Evolutionary conservation across 2,329 filamentous ascomycete genomes (phyloP).

Genomic region (Aspergillus ibericus): DNA sequence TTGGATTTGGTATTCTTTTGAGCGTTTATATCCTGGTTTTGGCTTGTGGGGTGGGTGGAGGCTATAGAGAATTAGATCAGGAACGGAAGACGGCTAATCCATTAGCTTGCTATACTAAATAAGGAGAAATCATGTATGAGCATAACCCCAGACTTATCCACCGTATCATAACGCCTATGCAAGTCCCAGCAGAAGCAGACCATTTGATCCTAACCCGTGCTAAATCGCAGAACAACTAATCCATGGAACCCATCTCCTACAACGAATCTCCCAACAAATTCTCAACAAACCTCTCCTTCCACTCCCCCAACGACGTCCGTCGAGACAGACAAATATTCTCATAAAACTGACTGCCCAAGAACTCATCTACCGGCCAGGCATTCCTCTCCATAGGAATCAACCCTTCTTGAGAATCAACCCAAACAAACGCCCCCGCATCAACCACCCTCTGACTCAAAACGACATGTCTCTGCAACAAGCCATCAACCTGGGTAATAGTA

Average conservation of each 20-base stretch:
- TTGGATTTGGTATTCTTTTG: not conserved
- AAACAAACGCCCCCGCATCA: conserved; percentile 29
- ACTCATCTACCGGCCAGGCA: conserved; percentile 19
- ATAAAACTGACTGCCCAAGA: conserved; percentile 19
- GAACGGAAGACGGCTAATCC: not conserved
- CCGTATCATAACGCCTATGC: not conserved
- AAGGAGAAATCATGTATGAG: not conserved
- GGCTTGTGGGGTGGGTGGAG: not conserved
- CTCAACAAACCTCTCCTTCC: not conserved
- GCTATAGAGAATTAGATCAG: not conserved
- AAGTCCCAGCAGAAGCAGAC: not conserved
- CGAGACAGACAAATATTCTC: conserved; percentile 16
- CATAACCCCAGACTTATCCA: not conserved
- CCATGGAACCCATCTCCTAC: not conserved
- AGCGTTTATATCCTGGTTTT: not conserved
- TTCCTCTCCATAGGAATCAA: conserved; percentile 8
- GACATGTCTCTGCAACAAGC: not conserved
- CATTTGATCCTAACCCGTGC: not conserved
- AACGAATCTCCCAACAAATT: not conserved
- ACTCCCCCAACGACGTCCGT: conserved; percentile 2
- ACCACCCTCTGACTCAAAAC: conserved; percentile 16
- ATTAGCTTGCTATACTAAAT: not conserved
- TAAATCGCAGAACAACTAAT: not conserved
- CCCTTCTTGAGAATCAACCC: conserved; percentile 12
- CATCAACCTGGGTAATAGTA: conserved; percentile 21